These are phyloP conservation scores for Lumnitzera racemosa DNA, from an alignment of 345 rosid genomes.

Conservation along the genomic window DNA sequence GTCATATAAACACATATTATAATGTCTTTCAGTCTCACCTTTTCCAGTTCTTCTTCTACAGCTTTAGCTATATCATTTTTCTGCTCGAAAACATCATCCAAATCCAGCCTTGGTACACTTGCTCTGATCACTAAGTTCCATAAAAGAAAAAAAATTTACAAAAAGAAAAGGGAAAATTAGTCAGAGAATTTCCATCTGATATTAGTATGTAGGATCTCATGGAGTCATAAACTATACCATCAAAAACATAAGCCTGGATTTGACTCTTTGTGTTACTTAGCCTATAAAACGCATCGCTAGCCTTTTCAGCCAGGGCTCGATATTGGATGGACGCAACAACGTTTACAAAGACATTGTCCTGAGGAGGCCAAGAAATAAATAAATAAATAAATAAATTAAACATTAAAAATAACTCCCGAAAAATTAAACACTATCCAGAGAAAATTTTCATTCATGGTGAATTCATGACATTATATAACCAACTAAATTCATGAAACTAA, in stretches of 20 bases:
- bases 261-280: conserved; percentile 21
- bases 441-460: no score
- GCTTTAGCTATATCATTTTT: conserved; percentile 34
- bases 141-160: neutral
- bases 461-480: no score
- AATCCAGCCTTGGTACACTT: conserved; percentile 23
- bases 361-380: neutral
- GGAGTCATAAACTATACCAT: conserved; percentile 5
- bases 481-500: no score
- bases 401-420: no score
- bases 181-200: neutral
- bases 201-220: no score
- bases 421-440: no score
- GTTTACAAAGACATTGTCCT: conserved; percentile 22
- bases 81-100: conserved; percentile 34
- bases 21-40: conserved; percentile 8
- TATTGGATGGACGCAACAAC: conserved; percentile 23
- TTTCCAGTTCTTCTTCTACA: conserved; percentile 36
- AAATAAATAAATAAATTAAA: no score
- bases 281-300: conserved; percentile 17
- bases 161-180: neutral
- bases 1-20: neutral
- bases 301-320: conserved; percentile 18
- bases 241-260: conserved; percentile 22
- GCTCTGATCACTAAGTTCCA: conserved; percentile 25